Conservation (phyloP, 371 early-diverging fungal species). For the Mucor racemosus region DNA sequence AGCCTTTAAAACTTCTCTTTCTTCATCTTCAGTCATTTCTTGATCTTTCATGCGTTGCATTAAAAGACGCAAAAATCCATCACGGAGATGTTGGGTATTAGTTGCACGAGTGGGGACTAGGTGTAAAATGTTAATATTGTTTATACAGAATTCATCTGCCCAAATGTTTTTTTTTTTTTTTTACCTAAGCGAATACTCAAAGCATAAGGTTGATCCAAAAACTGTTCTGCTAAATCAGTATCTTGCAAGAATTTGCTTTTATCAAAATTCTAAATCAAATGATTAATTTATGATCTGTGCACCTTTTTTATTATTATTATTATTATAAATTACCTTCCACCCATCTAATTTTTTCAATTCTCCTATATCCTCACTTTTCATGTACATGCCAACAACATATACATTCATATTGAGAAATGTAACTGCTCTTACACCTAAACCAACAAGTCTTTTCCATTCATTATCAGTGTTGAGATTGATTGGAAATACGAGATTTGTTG, state of each 20-base stretch:
- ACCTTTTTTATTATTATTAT: too few relatives aligned
- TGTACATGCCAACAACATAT: constrained; percentile 69
- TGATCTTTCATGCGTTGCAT: constrained; percentile 54
- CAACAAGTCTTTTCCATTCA: constrained; percentile 57
- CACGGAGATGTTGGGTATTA: constrained; percentile 73
- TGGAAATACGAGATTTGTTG: constrained; percentile 42
- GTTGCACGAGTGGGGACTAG: constrained; percentile 63
- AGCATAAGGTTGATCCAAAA: constrained; percentile 52
- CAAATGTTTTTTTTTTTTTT: background rate
- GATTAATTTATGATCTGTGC: background rate
- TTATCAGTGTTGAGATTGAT: constrained; percentile 36
- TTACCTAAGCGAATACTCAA: constrained; percentile 52
- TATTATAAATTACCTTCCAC: constrained; percentile 40
- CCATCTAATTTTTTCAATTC: constrained; percentile 25
- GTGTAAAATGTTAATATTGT: background rate
- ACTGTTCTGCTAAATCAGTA: constrained; percentile 22
- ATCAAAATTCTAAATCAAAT: constrained; percentile 21
- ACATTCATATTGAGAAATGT: constrained; percentile 72
- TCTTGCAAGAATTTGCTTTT: constrained; percentile 8
- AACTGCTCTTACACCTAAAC: constrained; percentile 72
- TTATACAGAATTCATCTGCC: background rate
- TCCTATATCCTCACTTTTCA: constrained; percentile 51
- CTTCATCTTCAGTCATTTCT: constrained; percentile 47
- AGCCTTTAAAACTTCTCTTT: constrained; percentile 53
- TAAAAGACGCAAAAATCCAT: constrained; percentile 71